Conservation (phyloP, 2,329 filamentous ascomycete species). For the Polychaeton citri region DNA sequence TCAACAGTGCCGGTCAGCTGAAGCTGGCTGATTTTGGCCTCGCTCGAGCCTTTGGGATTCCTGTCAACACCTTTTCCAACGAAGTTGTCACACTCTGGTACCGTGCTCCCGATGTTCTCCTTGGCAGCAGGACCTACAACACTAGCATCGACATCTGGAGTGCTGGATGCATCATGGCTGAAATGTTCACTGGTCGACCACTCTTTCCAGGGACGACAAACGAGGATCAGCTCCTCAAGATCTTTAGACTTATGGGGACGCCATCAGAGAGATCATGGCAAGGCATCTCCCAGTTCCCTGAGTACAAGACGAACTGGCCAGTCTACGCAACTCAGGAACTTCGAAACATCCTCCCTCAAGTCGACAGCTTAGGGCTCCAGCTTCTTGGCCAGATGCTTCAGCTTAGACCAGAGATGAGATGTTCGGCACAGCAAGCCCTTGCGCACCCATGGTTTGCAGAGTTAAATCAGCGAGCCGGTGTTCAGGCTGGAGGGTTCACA, state of each 20-base stretch:
- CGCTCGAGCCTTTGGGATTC: constrained; percentile 87
- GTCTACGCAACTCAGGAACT: constrained; percentile 90
- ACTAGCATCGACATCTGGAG: constrained; percentile 99
- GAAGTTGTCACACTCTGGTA: constrained; percentile 98
- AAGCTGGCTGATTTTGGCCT: constrained; percentile 94
- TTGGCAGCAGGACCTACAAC: constrained; percentile 92
- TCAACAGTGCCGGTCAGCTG: constrained; percentile 78
- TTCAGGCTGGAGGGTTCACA: neutral
- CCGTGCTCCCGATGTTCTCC: constrained; percentile 83
- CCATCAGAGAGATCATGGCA: constrained; percentile 93
- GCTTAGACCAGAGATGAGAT: constrained; percentile 77
- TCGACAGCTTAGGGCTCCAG: constrained; percentile 78
- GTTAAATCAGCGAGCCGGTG: constrained; percentile 37
- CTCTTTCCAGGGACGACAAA: constrained; percentile 97
- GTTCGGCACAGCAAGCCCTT: constrained; percentile 75
- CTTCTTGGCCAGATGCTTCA: constrained; percentile 85
- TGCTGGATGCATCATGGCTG: constrained; percentile 97
- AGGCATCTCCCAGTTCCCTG: constrained; percentile 86
- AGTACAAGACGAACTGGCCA: constrained; percentile 92
- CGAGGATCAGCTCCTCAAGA: constrained; percentile 91
- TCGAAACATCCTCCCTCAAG: constrained; percentile 72
- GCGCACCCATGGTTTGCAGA: constrained; percentile 88
- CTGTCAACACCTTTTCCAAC: constrained; percentile 95
- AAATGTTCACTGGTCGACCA: constrained; percentile 95
- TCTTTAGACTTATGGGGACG: constrained; percentile 97